Evolutionary conservation across 2,329 filamentous ascomycete genomes (phyloP), one percentile per base, ranked within the genome.

Genomic region (Aspergillus piperis): DNA sequence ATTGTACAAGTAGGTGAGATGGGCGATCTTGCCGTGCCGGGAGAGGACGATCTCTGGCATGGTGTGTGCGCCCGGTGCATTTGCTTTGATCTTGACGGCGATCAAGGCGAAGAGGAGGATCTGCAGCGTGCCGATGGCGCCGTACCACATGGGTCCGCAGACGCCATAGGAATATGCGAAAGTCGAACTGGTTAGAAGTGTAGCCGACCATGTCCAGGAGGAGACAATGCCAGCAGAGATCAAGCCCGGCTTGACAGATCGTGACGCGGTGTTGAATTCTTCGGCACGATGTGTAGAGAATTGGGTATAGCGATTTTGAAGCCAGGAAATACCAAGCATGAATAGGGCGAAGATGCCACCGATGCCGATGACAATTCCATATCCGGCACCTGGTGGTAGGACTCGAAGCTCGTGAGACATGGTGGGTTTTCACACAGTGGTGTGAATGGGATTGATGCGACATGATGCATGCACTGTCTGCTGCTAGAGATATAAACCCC

Each of bases 361-460:
- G 53, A 83, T 81, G 21, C 81, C 81, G n/a, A 82, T 77, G 13
- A 83, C 78, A 60, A 77, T 78, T 63, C 80, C 81, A 71, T 83
- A 83, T 42, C 81, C 81, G 6, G 78, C 78, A 10, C 78, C 79
- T 1, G 75, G 71, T 42, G 66, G 61, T 3, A 69, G 64, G 19
- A 69, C 63, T 38, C 59, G 66, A 17, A 69, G 60, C 3, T 61
- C 62, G 48, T 60, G 11, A 3, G 42, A 57, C 65, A 63, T 67
- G 30, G 17, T 49, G 41, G 6, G 38, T 15, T 38, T 11, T 5
- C 5, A 21, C 32, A 36, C 25, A 27, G 25, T 8, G 25, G 32
- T 11, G 32, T 13, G 32, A 21, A 21, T 21, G 5, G 17, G 10
- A 21, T 44, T 5, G 17, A 23, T 13, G 19, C 10, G 11, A 5